A percentile compares a stretch with the other conserved stretches of the same genome.
Conservation (phyloP, 1,284 basidiomycete species). For the Fereydounia khargensis region DNA sequence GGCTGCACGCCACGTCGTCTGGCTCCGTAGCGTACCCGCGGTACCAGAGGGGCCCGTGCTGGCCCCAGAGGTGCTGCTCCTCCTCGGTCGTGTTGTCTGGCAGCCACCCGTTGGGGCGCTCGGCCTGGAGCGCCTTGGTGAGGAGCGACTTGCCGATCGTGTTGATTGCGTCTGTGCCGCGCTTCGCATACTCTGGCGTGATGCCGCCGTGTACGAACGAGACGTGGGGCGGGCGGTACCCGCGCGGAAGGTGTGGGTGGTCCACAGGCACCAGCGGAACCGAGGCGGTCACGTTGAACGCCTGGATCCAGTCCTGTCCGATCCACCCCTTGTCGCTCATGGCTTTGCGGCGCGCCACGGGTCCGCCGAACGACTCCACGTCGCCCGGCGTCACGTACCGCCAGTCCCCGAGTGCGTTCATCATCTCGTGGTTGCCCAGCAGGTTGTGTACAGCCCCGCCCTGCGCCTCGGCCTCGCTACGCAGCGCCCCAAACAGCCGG, state of each 20-base stretch:
- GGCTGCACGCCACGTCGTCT: conserved; percentile 15
- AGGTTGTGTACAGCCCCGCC: conserved; percentile 44
- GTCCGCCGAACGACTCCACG: conserved; percentile 53
- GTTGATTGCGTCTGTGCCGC: conserved; percentile 40
- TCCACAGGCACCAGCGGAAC: conserved; percentile 23
- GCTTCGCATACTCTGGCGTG: conserved; percentile 33
- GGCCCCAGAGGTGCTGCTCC: conserved; percentile 35
- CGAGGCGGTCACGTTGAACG: conserved; percentile 40
- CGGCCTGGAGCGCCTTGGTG: conserved; percentile 26
- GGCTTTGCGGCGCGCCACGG: conserved; percentile 19
- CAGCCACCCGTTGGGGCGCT: conserved; percentile 5
- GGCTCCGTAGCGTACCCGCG: conserved; percentile 47
- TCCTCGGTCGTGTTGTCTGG: conserved; percentile 24
- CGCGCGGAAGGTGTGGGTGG: conserved; percentile 3
- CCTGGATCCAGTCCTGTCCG: conserved; percentile 40
- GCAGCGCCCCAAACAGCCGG: conserved; percentile 35
- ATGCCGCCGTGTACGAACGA: conserved; percentile 55
- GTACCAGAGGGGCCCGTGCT: conserved; percentile 53
- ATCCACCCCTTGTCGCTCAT: conserved; percentile 59
- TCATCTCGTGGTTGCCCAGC: conserved; percentile 48
- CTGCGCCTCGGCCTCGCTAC: conserved; percentile 16
- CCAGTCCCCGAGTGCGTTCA: conserved; percentile 59
- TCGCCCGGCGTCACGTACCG: conserved; percentile 59
- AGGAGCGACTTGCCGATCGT: conserved; percentile 31
- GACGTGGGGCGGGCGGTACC: conserved; percentile 11